A percentile compares a stretch with the other conserved stretches of the same genome.
phyloP scores from a whole-genome alignment of 2,329 filamentous ascomycete species.

The Chaetomium sp. region DNA sequence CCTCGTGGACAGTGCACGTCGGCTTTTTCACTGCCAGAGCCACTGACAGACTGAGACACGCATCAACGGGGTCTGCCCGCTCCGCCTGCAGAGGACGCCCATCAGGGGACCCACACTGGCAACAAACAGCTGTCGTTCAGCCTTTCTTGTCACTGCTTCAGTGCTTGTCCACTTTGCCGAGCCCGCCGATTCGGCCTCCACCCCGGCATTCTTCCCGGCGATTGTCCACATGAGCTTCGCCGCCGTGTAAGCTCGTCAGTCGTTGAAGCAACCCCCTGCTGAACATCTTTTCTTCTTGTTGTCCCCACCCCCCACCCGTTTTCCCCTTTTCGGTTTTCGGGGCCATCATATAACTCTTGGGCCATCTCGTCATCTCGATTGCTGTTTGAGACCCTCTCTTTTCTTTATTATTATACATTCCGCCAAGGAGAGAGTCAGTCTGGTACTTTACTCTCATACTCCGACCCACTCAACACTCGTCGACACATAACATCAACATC shows the following conservation, averaged over 20 bases:
- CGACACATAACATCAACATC: neutral
- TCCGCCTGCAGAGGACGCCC: conserved; percentile 20
- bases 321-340: neutral
- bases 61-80: conserved; percentile 18
- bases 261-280: conserved; percentile 14
- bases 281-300: conserved; percentile 1
- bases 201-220: conserved; percentile 16
- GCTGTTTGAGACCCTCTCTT: conserved; percentile 3
- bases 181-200: conserved; percentile 14
- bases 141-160: conserved; percentile 4
- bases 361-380: conserved; percentile 11
- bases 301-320: neutral
- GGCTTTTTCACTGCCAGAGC: conserved; percentile 30
- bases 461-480: neutral
- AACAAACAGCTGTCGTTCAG: conserved; percentile 20
- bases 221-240: conserved; percentile 25
- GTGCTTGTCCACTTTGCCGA: conserved; percentile 13
- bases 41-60: conserved; percentile 21
- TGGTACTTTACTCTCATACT: conserved; percentile 12
- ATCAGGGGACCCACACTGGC: conserved; percentile 17
- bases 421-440: conserved; percentile 11
- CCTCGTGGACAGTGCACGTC: conserved; percentile 39
- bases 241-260: conserved; percentile 21
- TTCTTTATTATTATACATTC: neutral
- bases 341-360: conserved; percentile 10